phyloP scores from a whole-genome alignment of 768 basidiomycete genomes.

The Psilocybe cyanescens region DNA sequence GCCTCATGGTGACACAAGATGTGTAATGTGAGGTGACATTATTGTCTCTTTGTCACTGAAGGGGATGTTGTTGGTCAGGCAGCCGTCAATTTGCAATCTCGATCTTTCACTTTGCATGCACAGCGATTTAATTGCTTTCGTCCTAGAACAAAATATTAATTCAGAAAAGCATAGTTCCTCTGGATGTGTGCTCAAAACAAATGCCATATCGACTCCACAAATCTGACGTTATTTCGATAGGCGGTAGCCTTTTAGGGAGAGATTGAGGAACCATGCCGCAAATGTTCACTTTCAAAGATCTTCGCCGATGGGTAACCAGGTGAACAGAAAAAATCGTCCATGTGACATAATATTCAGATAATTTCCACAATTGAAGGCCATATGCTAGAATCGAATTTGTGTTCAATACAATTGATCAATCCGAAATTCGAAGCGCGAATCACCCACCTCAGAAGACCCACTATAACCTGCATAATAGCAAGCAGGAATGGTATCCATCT shows the following conservation, averaged over 20 bases:
- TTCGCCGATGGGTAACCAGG: neutral
- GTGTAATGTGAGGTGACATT: too few species aligned
- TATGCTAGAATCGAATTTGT: constrained; percentile 27
- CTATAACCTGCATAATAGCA: constrained; percentile 44
- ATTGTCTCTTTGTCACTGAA: too few species aligned
- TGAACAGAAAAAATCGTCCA: too few species aligned
- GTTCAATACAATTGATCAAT: neutral
- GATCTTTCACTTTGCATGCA: too few species aligned
- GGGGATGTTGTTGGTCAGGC: too few species aligned
- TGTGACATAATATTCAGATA: constrained; percentile 19
- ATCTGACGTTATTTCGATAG: neutral
- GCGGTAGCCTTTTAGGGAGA: neutral
- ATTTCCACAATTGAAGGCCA: constrained; percentile 52
- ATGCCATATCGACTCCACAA: neutral
- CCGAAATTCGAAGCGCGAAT: neutral
- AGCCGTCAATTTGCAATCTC: too few species aligned
- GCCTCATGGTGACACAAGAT: too few species aligned
- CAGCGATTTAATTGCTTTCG: too few species aligned
- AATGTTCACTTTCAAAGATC: neutral
- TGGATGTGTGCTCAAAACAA: neutral
- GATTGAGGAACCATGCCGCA: neutral
- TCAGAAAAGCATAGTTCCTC: neutral
- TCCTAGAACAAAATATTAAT: neutral
- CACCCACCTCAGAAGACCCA: constrained; percentile 43
- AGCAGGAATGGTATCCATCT: constrained; percentile 54